These are phyloP conservation scores for Melanomma pulvis-pyrius DNA, from an alignment of 495 filamentous ascomycete species.

Conservation along the genomic window DNA sequence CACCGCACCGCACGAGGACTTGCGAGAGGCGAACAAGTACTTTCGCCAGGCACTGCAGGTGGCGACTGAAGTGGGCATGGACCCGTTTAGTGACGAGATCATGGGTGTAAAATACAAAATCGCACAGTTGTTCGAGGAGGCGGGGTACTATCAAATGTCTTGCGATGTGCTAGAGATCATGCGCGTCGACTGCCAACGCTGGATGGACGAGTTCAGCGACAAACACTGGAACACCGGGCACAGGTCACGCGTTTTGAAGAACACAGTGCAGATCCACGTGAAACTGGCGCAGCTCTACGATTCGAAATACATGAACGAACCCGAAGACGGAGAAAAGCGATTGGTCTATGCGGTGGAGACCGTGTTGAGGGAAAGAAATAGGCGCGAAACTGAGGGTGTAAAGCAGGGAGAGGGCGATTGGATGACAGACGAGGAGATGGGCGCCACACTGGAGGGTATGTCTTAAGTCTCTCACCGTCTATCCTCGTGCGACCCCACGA, in stretches of 20 bases:
- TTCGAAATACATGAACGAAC: slow-evolving; percentile 59
- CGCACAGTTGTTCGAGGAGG: slow-evolving; percentile 75
- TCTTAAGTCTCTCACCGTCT: slow-evolving; percentile 15
- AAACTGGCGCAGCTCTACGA: slow-evolving; percentile 83
- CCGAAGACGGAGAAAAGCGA: slow-evolving; percentile 68
- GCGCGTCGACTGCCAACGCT: slow-evolving; percentile 60
- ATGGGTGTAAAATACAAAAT: slow-evolving; percentile 85
- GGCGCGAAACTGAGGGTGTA: slow-evolving; percentile 64
- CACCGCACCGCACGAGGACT: slow-evolving; percentile 60
- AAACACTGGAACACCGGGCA: slow-evolving; percentile 57
- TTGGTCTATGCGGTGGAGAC: slow-evolving; percentile 85
- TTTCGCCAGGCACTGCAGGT: slow-evolving; percentile 75
- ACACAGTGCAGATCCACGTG: slow-evolving; percentile 70
- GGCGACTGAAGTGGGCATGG: slow-evolving; percentile 71
- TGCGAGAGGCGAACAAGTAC: slow-evolving; percentile 74
- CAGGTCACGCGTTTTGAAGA: slow-evolving; percentile 69
- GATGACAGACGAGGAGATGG: slow-evolving; percentile 72
- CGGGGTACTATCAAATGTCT: slow-evolving; percentile 64
- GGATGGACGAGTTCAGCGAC: slow-evolving; percentile 62
- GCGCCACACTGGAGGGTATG: slow-evolving; percentile 69
- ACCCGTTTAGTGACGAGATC: slow-evolving; percentile 86
- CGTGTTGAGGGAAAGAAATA: slow-evolving; percentile 68
- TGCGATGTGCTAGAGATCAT: slow-evolving; percentile 74
- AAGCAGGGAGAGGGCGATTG: slow-evolving; percentile 69
- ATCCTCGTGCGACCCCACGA: slow-evolving; percentile 9